Evolutionary conservation across 2,329 filamentous ascomycete species (phyloP).

Genomic region (Paramyrothecium sp.): DNA sequence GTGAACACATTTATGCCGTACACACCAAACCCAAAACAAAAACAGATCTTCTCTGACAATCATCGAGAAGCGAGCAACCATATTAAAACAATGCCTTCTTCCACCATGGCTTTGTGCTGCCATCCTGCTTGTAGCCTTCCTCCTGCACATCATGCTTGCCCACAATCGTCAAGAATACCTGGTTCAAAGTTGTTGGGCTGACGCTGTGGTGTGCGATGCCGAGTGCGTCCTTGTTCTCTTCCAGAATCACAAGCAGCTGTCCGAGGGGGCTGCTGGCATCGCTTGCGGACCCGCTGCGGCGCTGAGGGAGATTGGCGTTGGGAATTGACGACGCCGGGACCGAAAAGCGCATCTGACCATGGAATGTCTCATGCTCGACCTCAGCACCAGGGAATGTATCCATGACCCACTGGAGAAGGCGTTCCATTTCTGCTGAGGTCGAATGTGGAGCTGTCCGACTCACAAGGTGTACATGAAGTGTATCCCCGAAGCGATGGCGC

Average conservation of each 20-base stretch:
- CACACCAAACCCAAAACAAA: too few species aligned
- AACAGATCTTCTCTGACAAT: too few species aligned
- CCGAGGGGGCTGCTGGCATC: constrained; percentile 55
- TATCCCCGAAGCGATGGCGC: constrained; percentile 72
- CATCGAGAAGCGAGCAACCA: too few species aligned
- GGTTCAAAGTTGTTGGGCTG: constrained; percentile 81
- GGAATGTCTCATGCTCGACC: constrained; percentile 73
- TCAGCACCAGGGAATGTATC: constrained; percentile 60
- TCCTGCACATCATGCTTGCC: constrained; percentile 76
- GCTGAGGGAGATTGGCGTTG: constrained; percentile 19
- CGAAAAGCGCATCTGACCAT: constrained; percentile 85
- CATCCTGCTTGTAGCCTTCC: constrained; percentile 48
- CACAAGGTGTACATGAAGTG: constrained; percentile 79
- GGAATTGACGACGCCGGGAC: constrained; percentile 53
- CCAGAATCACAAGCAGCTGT: constrained; percentile 68
- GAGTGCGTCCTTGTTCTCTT: constrained; percentile 65
- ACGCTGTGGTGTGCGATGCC: constrained; percentile 86
- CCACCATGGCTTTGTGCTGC: not conserved
- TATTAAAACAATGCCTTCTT: not conserved
- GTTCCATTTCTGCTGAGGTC: constrained; percentile 62
- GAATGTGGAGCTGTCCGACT: constrained; percentile 74
- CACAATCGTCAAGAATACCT: constrained; percentile 87
- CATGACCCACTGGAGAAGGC: constrained; percentile 65
- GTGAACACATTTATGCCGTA: too few species aligned
- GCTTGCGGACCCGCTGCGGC: constrained; percentile 25